A percentile compares a stretch with the other conserved stretches of the same genome.
Evolutionary conservation across 163 green algal genomes (phyloP).

Genomic region (Scenedesmus sp.): DNA sequence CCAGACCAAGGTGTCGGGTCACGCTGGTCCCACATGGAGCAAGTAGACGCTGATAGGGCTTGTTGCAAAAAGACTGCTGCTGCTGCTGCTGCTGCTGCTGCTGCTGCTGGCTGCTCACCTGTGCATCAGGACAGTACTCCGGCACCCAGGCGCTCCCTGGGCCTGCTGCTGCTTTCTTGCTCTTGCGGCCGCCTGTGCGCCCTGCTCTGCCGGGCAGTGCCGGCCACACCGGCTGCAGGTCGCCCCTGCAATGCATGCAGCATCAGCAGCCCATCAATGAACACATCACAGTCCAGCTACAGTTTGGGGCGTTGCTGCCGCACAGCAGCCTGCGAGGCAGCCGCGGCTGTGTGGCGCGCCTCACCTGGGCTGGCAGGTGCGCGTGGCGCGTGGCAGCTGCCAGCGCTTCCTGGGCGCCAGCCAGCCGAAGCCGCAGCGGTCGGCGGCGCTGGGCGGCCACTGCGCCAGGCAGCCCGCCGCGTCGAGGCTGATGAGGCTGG

Average conservation of each 20-base stretch:
- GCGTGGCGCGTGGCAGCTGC: slow-evolving; percentile 55
- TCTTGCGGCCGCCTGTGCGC: not conserved
- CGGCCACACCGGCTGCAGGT: slow-evolving; percentile 33
- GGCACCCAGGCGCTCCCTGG: not conserved
- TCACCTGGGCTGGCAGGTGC: slow-evolving; percentile 57
- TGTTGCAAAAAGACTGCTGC: too few species aligned
- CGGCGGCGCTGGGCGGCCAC: slow-evolving; percentile 48
- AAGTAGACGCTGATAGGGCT: too few species aligned
- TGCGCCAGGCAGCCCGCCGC: slow-evolving; percentile 36
- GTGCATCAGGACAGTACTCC: not conserved
- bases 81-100: not conserved
- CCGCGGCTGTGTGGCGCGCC: not conserved
- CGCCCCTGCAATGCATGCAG: slow-evolving; percentile 13
- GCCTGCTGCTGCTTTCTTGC: not conserved
- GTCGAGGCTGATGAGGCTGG: slow-evolving; percentile 60
- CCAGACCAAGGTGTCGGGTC: too few species aligned
- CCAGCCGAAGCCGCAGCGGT: slow-evolving; percentile 62
- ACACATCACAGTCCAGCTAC: not conserved
- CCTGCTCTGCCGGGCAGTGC: slow-evolving; percentile 3
- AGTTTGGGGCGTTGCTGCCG: too few species aligned
- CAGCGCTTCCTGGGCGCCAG: slow-evolving; percentile 55
- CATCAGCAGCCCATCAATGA: not conserved
- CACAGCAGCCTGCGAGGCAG: too few species aligned
- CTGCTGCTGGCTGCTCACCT: not conserved
- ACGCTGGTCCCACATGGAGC: too few species aligned